Conservation (phyloP, 2,329 filamentous ascomycete species). For the Trichophyton schoenleinii region DNA sequence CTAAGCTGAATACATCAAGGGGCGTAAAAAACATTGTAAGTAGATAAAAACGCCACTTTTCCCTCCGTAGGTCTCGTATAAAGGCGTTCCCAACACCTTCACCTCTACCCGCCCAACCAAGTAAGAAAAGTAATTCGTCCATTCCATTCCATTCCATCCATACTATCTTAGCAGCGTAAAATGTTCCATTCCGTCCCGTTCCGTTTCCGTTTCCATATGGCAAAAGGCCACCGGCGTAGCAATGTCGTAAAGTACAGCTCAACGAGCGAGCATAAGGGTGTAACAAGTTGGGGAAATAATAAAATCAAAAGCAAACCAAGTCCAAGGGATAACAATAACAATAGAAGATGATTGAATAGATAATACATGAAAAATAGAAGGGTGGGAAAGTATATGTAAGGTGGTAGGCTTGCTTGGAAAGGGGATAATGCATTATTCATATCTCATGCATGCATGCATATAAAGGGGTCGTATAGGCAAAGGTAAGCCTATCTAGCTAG, state of each 20-base stretch:
- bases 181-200: neutral
- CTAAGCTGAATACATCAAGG: no score
- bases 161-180: conserved; percentile 1
- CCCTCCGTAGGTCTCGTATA: neutral
- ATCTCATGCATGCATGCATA: neutral
- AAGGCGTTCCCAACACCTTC: neutral
- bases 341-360: neutral
- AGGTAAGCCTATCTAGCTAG: conserved; percentile 7
- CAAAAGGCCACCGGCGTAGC: neutral
- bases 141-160: neutral
- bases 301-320: no score
- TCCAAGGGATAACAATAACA: neutral
- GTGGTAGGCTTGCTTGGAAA: no score
- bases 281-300: neutral
- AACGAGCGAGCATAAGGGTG: neutral
- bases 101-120: neutral
- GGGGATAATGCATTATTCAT: neutral
- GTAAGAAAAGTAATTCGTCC: neutral
- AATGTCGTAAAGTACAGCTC: neutral
- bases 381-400: no score
- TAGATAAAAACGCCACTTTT: neutral
- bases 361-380: neutral
- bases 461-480: neutral
- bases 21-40: neutral
- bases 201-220: neutral